phyloP scores from a whole-genome alignment of 805 yeast species.

The Ascoidea rubescens region DNA sequence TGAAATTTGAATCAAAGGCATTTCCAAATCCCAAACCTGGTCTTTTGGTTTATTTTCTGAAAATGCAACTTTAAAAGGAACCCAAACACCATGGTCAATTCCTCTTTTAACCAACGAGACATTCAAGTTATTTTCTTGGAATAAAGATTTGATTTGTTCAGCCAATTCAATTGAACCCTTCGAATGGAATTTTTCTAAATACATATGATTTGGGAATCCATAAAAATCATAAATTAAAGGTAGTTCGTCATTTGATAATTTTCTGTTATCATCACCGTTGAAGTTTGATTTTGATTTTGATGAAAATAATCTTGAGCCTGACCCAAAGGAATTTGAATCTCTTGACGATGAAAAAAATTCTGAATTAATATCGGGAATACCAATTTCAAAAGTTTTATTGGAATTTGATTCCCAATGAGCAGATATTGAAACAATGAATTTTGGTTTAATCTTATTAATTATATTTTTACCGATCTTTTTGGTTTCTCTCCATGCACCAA shows the following conservation, averaged over 20 bases:
- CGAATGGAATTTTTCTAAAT: conserved; percentile 47
- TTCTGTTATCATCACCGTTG: too few species aligned
- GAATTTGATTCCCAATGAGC: conserved; percentile 63
- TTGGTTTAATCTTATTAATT: conserved; percentile 38
- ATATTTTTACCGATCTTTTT: conserved; percentile 38
- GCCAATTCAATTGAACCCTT: conserved; percentile 30
- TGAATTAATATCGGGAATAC: conserved; percentile 21
- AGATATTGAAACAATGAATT: conserved; percentile 49
- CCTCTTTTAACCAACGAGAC: conserved; percentile 42
- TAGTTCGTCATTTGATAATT: conserved; percentile 25
- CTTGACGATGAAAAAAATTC: neutral
- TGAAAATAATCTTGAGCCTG: conserved; percentile 1
- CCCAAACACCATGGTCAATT: conserved; percentile 77
- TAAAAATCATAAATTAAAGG: conserved; percentile 59
- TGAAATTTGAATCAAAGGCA: conserved; percentile 38
- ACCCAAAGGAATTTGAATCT: neutral
- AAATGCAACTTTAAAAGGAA: conserved; percentile 63
- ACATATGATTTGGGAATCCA: conserved; percentile 57
- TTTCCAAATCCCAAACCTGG: conserved; percentile 25
- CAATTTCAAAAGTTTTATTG: conserved; percentile 31
- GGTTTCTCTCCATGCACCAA: conserved; percentile 45
- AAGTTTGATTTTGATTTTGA: conserved; percentile 4
- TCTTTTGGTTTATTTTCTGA: conserved; percentile 21
- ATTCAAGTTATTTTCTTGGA: conserved; percentile 28
- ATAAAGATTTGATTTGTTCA: conserved; percentile 24